Base-by-base conservation (phyloP, 129 eudicot genomes). In the Saposhnikovia divaricata region DNA sequence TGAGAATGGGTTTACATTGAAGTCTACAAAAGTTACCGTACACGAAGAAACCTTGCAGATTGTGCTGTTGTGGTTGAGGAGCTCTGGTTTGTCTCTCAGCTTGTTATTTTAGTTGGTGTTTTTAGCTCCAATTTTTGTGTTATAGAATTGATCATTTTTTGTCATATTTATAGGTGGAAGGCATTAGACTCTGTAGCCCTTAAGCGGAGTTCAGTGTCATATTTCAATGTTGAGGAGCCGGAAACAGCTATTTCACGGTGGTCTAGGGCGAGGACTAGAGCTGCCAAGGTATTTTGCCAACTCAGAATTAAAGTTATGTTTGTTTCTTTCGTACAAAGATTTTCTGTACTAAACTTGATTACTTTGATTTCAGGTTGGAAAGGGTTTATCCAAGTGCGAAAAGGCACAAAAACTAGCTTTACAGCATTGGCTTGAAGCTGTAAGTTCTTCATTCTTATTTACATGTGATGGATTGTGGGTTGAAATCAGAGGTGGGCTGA, bases 201-300 rank as follows among this genome's bases (percentile, higher is more conserved):
- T 0, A 87, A 77, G 68, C 79, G 78, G 76, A 89, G 93, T 76
- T 87, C 93, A 13, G 90, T 85, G 6, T 86, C 90, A 38, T 89
- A 86, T 81, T 89, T 89, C 77, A 82, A 85, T 11, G 87, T 43
- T 34, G 90, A 87, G 78, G 85, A 89, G 34, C 87, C 86, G 2
- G 90, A 89, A 71, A 87, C 90, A 16, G 93, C 93, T 1, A 80
- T 87, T 53, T 87, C 93, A 13, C 84, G 83, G 82, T 89, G 92
- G 92, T 86, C 92, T 37, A 82, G 93, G 79, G 86, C 86, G 15
- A 83, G 80, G 73, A 83, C 86, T 4, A 73, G 86, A 79, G 83
- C 81, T 45, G 83, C 86, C 34, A 83, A 80, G 82, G 77, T 80
- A 34, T 53, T 37, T 55, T 9, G 28, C 42, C 16, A 40, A 73